These are phyloP conservation scores for Mycena epipterygia DNA, from an alignment of 768 basidiomycete genomes.

Conservation along the genomic window DNA sequence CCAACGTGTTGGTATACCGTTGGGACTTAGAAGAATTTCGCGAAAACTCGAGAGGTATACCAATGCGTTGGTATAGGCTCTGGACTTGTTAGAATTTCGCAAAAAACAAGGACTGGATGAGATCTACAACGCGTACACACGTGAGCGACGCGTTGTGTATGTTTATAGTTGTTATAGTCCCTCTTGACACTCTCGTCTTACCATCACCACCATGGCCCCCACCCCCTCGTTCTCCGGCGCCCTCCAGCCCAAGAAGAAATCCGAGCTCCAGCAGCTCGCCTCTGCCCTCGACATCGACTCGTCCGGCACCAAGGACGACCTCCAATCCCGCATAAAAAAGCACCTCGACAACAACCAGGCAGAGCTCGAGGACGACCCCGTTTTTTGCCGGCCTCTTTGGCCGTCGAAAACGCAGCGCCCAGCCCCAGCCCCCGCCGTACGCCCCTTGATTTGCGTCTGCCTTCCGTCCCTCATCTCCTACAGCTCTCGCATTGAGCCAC, in stretches of 20 bases:
- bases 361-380: constrained; percentile 68
- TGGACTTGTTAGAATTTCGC: too few relatives aligned
- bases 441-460: constrained; percentile 36
- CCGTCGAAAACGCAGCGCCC: constrained; percentile 59
- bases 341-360: constrained; percentile 70
- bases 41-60: too few relatives aligned
- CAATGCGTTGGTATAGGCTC: too few relatives aligned
- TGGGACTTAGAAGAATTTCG: too few relatives aligned
- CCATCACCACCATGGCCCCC: constrained; percentile 55
- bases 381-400: constrained; percentile 70
- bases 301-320: constrained; percentile 73
- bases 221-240: constrained; percentile 65
- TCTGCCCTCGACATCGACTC: constrained; percentile 64
- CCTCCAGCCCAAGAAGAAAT: constrained; percentile 76
- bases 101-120: too few relatives aligned
- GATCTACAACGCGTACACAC: background rate
- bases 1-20: too few relatives aligned
- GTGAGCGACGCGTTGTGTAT: background rate
- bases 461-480: constrained; percentile 23
- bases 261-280: constrained; percentile 75
- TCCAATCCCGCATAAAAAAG: constrained; percentile 72
- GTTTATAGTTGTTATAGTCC: background rate
- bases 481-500: constrained; percentile 46
- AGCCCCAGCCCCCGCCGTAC: constrained; percentile 52
- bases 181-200: background rate